A percentile compares a stretch with the other conserved stretches of the same genome.
Evolutionary conservation across 2,329 filamentous ascomycete species (phyloP).

Genomic region (Mollisia scopiformis): DNA sequence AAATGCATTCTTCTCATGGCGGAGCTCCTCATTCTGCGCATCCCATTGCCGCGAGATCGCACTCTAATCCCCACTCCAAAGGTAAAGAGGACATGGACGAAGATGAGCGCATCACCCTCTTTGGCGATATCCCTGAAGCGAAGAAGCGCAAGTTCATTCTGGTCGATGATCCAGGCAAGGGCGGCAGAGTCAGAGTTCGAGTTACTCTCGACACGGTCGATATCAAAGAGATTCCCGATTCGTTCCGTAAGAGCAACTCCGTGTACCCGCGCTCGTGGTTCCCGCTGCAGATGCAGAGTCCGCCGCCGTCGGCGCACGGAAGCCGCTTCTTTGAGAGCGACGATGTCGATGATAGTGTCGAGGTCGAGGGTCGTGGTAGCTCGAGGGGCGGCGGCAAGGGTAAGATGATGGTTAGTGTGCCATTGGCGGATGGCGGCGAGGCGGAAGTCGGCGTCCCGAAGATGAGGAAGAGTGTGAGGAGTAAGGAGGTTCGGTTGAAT

Average conservation of each 20-base stretch:
- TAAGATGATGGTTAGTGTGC: slow-evolving; percentile 62
- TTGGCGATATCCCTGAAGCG: slow-evolving; percentile 84
- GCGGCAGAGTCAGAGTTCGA: slow-evolving; percentile 81
- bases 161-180: slow-evolving; percentile 85
- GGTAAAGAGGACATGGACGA: slow-evolving; percentile 41
- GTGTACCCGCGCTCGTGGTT: slow-evolving; percentile 93
- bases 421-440: slow-evolving; percentile 70
- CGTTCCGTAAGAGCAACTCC: slow-evolving; percentile 86
- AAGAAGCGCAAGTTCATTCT: slow-evolving; percentile 97
- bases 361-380: slow-evolving; percentile 42
- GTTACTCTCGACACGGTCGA: slow-evolving; percentile 93
- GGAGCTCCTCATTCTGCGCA: slow-evolving; percentile 43
- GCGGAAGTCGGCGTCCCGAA: slow-evolving; percentile 75
- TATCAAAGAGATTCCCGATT: slow-evolving; percentile 94
- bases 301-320: slow-evolving; percentile 74
- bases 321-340: slow-evolving; percentile 76
- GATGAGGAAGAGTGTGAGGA: slow-evolving; percentile 69
- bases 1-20: slow-evolving; percentile 47
- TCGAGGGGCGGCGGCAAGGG: slow-evolving; percentile 11
- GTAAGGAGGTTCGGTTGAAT: slow-evolving; percentile 88
- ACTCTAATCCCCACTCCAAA: slow-evolving; percentile 20
- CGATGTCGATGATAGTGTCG: slow-evolving; percentile 59
- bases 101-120: slow-evolving; percentile 68
- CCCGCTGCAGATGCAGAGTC: slow-evolving; percentile 88
- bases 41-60: slow-evolving; percentile 38